Base-by-base conservation (phyloP, 108 stramenopile genomes). In the Cyclotella atomus region DNA sequence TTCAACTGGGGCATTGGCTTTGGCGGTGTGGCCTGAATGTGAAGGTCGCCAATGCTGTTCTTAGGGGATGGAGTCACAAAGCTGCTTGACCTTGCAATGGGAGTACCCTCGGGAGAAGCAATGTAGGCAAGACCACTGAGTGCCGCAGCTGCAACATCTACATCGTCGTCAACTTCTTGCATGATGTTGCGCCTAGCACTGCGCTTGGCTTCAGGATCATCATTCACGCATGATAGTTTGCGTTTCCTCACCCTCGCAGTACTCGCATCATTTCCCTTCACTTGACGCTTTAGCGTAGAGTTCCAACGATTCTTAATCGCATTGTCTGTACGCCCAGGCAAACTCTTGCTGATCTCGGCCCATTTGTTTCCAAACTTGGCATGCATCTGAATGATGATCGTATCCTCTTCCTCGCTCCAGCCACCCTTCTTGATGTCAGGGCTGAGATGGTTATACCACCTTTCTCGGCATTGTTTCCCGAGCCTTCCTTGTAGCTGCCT, bases 241-340 rank as follows among this genome's bases (percentile, higher is more conserved):
- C 79, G 71, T 34, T 80, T 80, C 53, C 36, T 73, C 29, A 33
- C 71, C 20, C 12, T 52, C 24, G 56, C 46, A 65, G 41, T n/a
- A n/a, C n/a, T n/a, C n/a, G n/a, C 55, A 19, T 34, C 28, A 12
- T 49, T 35, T 21, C 56, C 35, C 35, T 69, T 64, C 1, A 68
- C 68, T 21, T 36, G 47, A 38, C 94, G 77, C 81, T 96, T 95
- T 65, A 97, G 59, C 7, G 95, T 96, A 4, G 84, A 86, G 76
- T 98, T 96, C 96, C 96, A 99, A 65, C 97, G 84, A 71, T 98
- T 98, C 85, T 99, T 99, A 75, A 99, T 99, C 41, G 97, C 94
- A 80, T 99, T 99, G 81, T 99, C 98, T 12, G 98, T 99, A 35
- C 97, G 68, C 33, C 98, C 98, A 14, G 91, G 82, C 65, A 99